A percentile compares a stretch with the other conserved stretches of the same genome.
Evolutionary conservation across 345 rosid species (phyloP).

Genomic region (Sisymbrium irio): DNA sequence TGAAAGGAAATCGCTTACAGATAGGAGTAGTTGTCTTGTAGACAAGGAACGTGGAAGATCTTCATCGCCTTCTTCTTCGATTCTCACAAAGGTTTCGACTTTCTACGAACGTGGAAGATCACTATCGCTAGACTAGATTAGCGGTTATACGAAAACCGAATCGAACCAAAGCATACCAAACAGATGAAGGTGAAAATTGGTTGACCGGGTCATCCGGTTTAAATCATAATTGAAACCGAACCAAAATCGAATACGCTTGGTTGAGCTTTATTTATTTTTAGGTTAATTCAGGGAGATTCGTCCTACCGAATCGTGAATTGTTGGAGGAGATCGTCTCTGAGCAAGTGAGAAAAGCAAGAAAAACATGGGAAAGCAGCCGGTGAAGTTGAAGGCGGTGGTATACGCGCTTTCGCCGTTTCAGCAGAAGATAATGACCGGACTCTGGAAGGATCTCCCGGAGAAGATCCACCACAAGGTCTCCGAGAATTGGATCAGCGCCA

Average conservation of each 20-base stretch:
- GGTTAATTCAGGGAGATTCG: constrained; percentile 13
- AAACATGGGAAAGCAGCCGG: constrained; percentile 73
- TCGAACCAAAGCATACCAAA: not conserved
- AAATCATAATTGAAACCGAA: not conserved
- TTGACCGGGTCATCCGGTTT: not conserved
- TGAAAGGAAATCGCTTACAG: constrained; percentile 40
- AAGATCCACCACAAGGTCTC: constrained; percentile 84
- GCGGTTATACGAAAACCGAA: not conserved
- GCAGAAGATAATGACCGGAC: constrained; percentile 71
- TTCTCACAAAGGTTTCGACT: not conserved
- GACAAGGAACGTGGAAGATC: constrained; percentile 68
- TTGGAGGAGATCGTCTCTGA: not conserved
- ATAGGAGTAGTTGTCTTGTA: constrained; percentile 89
- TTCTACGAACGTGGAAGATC: constrained; percentile 60
- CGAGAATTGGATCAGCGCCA: constrained; percentile 81
- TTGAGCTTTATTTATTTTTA: not conserved
- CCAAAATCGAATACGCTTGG: constrained; percentile 8
- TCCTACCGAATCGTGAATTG: not conserved
- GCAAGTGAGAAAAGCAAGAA: not conserved
- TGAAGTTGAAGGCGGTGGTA: constrained; percentile 80
- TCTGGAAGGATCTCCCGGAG: constrained; percentile 65
- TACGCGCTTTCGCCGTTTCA: constrained; percentile 82
- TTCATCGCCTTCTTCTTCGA: constrained; percentile 45
- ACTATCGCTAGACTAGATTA: constrained; percentile 38
- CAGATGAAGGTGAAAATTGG: not conserved